A percentile compares a stretch with the other conserved stretches of the same genome.
phyloP scores from a whole-genome alignment of 805 yeast species.

The Saturnispora zaruensis region DNA sequence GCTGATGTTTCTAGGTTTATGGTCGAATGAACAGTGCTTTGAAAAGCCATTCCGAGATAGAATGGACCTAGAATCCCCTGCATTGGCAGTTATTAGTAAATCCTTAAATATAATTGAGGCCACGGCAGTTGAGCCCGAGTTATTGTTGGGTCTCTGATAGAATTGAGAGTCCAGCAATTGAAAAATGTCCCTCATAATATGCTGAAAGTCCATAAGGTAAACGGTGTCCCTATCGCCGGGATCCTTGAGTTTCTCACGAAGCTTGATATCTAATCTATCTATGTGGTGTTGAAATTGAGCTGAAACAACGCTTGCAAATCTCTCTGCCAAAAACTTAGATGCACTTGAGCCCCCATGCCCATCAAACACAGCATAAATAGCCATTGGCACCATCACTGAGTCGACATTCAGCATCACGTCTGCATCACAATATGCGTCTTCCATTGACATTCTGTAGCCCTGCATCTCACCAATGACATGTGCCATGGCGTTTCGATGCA shows the following conservation, averaged over 20 bases:
- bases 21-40: conserved; percentile 59
- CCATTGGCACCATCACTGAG: conserved; percentile 12
- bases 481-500: conserved; percentile 37
- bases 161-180: conserved; percentile 38
- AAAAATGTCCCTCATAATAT: conserved; percentile 35
- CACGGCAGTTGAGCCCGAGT: conserved; percentile 48
- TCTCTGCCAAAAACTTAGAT: conserved; percentile 43
- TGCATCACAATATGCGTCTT: conserved; percentile 59
- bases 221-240: conserved; percentile 12
- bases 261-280: conserved; percentile 14
- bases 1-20: conserved; percentile 51
- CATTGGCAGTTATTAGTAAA: conserved; percentile 49
- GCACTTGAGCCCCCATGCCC: conserved; percentile 74
- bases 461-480: conserved; percentile 71
- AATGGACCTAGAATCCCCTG: conserved; percentile 71
- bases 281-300: conserved; percentile 15
- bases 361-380: conserved; percentile 66
- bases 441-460: conserved; percentile 68
- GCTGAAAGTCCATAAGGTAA: conserved; percentile 21
- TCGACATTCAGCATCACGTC: conserved; percentile 11
- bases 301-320: conserved; percentile 25
- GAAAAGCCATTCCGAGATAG: conserved; percentile 44
- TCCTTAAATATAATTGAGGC: conserved; percentile 37
- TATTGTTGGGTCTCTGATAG: conserved; percentile 30
- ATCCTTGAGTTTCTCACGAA: conserved; percentile 14